Base-by-base conservation (phyloP, 2,329 filamentous ascomycete genomes). In the Fusarium sambucinum region DNA sequence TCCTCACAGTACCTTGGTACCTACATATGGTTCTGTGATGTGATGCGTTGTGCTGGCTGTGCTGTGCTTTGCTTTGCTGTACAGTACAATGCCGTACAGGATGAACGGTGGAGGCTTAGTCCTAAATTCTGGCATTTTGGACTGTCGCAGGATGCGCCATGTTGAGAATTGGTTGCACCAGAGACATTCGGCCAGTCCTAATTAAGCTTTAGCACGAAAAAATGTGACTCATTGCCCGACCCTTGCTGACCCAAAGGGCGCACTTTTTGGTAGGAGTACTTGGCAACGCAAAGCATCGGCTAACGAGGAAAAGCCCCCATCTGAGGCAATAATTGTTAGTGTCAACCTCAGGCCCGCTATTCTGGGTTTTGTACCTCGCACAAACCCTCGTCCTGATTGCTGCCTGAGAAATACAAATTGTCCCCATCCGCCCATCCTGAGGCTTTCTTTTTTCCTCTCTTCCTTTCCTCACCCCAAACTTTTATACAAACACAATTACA, bases 351-450 rank as follows among this genome's bases (percentile, higher is more conserved):
- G 63, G 12, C 68, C 69, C 68, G 68, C 68, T 68, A 71, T 73
- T 72, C 50, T 37, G 37, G 44, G 35, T 33, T 56, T 56, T 40
- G 69, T 71, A 73, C 54, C 54, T 48, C 59, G 30, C 69, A 73
- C 71, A 70, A 70, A 73, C 74, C 55, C 59, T 60, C 42, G 41
- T 27, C 12, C 17, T 33, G 52, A 66, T 82, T 78, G 79, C 77
- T 83, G 81, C 81, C 81, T 84, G 80, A 82, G 77, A 81, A 79
- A 78, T 80, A 83, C 80, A 83, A 80, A 81, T 79, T 71, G 57
- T 75, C 67, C 71, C 72, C 58, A 57, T 62, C 71, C 73, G 27
- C 73, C 72, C 59, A 32, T 62, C 69, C 69, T 53, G 46, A 65
- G 63, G 59, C 64, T 66, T 71, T 60, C 67, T 56, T 74, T 70